Percentiles rank a stretch among this genome's conserved stretches.
These are phyloP conservation scores for Ustilaginoidea virens DNA, from an alignment of 2,329 filamentous ascomycete genomes.

Conservation along the genomic window DNA sequence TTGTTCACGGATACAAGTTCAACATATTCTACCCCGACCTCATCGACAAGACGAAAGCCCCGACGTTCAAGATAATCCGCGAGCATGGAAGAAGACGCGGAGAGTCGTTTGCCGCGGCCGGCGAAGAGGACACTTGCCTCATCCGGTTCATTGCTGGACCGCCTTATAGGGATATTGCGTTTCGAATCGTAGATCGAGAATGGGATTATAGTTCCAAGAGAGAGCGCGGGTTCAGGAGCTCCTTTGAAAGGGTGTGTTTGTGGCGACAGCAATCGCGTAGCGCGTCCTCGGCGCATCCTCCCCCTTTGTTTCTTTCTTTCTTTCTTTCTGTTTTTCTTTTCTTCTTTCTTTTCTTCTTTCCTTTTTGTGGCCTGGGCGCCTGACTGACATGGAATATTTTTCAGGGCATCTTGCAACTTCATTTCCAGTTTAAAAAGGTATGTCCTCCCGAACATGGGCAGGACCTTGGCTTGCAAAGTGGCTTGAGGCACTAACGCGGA, in stretches of 20 bases:
- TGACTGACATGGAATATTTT: no score
- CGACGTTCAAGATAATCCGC: constrained; percentile 89
- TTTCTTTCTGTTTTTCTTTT: no score
- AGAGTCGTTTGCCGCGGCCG: constrained; percentile 83
- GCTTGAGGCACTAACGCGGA: no score
- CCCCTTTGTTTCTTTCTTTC: no score
- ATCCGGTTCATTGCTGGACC: constrained; percentile 92
- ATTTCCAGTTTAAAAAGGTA: constrained; percentile 98
- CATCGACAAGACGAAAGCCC: constrained; percentile 85
- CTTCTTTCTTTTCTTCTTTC: no score
- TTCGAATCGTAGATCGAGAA: constrained; percentile 93
- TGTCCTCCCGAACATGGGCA: background rate
- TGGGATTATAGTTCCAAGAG: constrained; percentile 97
- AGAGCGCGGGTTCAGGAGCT: constrained; percentile 88
- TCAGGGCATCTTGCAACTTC: constrained; percentile 63
- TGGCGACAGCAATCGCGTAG: constrained; percentile 8
- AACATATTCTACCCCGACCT: constrained; percentile 98
- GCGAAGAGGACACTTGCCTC: constrained; percentile 91
- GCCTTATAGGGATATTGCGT: constrained; percentile 93
- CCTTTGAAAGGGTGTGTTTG: constrained; percentile 93
- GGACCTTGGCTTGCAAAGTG: no score
- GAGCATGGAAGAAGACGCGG: constrained; percentile 81
- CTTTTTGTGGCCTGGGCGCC: no score
- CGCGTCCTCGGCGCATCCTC: no score
- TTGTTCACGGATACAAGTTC: constrained; percentile 98